phyloP scores from a whole-genome alignment of 495 filamentous ascomycete genomes.

The Arthonia radiata region DNA sequence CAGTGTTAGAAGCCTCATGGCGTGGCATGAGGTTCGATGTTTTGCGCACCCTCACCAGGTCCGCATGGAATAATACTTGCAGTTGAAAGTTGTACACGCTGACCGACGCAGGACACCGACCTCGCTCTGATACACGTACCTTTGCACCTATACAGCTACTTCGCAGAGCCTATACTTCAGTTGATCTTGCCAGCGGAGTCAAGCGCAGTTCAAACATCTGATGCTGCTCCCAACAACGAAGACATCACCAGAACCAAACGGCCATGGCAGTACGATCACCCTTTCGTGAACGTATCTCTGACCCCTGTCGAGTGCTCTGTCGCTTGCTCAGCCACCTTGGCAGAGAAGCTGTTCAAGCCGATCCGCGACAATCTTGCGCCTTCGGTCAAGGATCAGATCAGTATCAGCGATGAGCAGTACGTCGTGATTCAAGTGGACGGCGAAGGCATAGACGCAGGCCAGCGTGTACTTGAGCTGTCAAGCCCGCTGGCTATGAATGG shows the following conservation, averaged over 20 bases:
- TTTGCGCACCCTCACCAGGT: no score
- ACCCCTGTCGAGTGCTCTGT: constrained; percentile 86
- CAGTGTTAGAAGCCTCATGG: no score
- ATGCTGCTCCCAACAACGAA: no score
- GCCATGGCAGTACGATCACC: constrained; percentile 28
- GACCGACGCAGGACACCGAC: constrained; percentile 44
- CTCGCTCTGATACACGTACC: constrained; percentile 84
- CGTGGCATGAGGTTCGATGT: no score
- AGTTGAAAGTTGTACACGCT: no score
- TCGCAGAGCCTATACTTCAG: constrained; percentile 61
- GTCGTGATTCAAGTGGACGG: constrained; percentile 72
- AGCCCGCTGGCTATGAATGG: constrained; percentile 75
- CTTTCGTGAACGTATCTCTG: constrained; percentile 80
- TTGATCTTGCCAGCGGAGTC: constrained; percentile 54
- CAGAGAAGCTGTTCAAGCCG: constrained; percentile 47
- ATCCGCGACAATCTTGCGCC: constrained; percentile 22
- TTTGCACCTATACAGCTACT: constrained; percentile 49
- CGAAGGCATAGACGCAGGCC: constrained; percentile 77
- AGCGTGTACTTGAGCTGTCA: constrained; percentile 75
- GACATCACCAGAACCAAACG: constrained; percentile 5
- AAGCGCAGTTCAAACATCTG: no score
- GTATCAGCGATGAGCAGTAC: constrained; percentile 61
- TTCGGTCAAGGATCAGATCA: constrained; percentile 25
- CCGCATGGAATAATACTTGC: no score
- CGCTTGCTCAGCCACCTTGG: constrained; percentile 54